Conservation (phyloP, 306 rosid species). For the Parietaria judaica region DNA sequence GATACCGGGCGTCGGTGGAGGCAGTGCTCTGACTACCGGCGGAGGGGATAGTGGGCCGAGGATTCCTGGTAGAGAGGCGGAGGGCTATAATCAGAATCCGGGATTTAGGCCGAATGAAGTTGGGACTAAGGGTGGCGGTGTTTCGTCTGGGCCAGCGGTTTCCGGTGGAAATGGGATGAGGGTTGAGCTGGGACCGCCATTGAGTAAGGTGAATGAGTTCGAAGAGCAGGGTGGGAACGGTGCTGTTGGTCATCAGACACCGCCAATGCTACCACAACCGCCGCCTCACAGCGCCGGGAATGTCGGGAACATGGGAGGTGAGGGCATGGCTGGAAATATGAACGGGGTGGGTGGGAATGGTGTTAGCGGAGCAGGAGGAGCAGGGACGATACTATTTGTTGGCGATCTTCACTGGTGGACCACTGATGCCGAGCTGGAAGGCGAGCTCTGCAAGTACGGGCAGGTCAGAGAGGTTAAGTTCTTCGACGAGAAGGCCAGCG, state of each 20-base stretch:
- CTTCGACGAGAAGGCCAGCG: constrained; percentile 96
- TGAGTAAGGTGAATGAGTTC: constrained; percentile 45
- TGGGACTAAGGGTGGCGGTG: constrained; percentile 33
- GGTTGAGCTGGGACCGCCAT: constrained; percentile 68
- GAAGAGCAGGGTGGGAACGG: constrained; percentile 51
- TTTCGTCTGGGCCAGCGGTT: constrained; percentile 31
- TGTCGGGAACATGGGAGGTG: constrained; percentile 43
- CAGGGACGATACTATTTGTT: constrained; percentile 71
- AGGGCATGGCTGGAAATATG: constrained; percentile 34
- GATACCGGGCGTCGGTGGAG: constrained; percentile 46
- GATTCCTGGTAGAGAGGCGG: constrained; percentile 34
- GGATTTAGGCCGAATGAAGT: constrained; percentile 60
- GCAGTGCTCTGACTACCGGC: constrained; percentile 19
- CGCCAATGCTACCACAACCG: constrained; percentile 20
- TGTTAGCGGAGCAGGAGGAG: constrained; percentile 35
- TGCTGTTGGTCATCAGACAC: constrained; percentile 36
- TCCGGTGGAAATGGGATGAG: constrained; percentile 57
- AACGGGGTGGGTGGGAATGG: constrained; percentile 32
- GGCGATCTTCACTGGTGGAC: constrained; percentile 99
- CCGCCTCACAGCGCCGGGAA: constrained; percentile 31
- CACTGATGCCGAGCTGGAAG: constrained; percentile 84
- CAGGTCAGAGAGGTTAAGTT: constrained; percentile 88
- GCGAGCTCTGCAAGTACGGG: constrained; percentile 76
- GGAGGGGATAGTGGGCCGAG: constrained; percentile 34
- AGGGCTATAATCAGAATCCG: constrained; percentile 46